These are phyloP conservation scores for Malassezia psittaci DNA, from an alignment of 1,284 basidiomycete species.

Conservation along the genomic window DNA sequence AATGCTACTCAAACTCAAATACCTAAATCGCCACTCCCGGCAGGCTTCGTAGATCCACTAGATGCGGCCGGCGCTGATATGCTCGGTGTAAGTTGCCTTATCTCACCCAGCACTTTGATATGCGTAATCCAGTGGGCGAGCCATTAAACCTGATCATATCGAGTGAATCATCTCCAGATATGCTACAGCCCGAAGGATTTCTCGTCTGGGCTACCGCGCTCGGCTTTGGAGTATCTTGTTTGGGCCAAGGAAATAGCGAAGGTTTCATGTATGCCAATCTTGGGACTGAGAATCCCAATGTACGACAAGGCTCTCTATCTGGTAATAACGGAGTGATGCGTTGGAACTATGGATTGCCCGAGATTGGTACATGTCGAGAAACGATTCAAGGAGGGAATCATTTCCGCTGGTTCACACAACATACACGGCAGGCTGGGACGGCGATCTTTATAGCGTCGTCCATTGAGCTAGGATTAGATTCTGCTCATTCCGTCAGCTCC, in stretches of 20 bases:
- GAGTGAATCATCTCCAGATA: slow-evolving; percentile 24
- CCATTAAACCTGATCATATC: slow-evolving; percentile 45
- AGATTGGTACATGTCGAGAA: slow-evolving; percentile 52
- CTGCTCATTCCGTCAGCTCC: slow-evolving; percentile 26
- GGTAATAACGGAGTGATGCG: slow-evolving; percentile 36
- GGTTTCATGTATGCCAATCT: slow-evolving; percentile 33
- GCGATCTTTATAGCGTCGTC: slow-evolving; percentile 68
- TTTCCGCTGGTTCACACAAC: slow-evolving; percentile 78
- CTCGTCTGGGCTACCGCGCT: slow-evolving; percentile 41
- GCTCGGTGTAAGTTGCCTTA: slow-evolving; percentile 3
- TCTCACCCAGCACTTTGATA: not conserved
- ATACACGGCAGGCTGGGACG: slow-evolving; percentile 50
- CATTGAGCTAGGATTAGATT: slow-evolving; percentile 24
- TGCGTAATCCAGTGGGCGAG: slow-evolving; percentile 23
- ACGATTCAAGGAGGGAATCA: slow-evolving; percentile 80
- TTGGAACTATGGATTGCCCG: slow-evolving; percentile 35
- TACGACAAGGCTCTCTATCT: slow-evolving; percentile 26
- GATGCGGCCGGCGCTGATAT: slow-evolving; percentile 4
- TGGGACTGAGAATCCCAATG: slow-evolving; percentile 28
- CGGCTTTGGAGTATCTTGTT: slow-evolving; percentile 44
- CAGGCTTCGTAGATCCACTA: slow-evolving; percentile 12
- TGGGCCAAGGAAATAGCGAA: slow-evolving; percentile 37
- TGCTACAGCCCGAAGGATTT: slow-evolving; percentile 39
- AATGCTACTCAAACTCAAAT: not conserved
- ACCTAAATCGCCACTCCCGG: slow-evolving; percentile 5